Evolutionary conservation across 306 rosid genomes (phyloP).

Genomic region (Glycyrrhiza uralensis): DNA sequence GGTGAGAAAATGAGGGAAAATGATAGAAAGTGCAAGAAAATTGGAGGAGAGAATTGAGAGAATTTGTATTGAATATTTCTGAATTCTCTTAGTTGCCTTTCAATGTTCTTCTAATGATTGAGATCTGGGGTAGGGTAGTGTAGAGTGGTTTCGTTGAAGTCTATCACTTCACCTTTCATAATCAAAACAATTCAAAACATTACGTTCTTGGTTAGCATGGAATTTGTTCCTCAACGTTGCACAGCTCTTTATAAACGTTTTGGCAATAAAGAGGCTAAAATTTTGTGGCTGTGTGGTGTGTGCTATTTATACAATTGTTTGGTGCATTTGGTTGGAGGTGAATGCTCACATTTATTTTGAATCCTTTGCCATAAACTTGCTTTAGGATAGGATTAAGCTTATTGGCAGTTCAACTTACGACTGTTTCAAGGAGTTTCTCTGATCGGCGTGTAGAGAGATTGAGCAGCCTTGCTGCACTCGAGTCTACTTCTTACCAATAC

Average conservation of each 20-base stretch:
- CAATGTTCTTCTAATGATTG: no score
- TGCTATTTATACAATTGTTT: not conserved
- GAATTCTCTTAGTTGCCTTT: no score
- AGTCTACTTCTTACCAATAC: not conserved
- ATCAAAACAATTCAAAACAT: not conserved
- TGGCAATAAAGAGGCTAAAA: not conserved
- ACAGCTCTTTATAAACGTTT: not conserved
- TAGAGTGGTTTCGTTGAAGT: not conserved
- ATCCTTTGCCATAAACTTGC: conserved; percentile 4
- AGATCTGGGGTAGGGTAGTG: not conserved
- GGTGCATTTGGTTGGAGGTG: conserved; percentile 12
- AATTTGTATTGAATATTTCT: not conserved
- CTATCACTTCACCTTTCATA: not conserved
- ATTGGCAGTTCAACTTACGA: not conserved
- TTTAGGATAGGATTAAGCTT: not conserved
- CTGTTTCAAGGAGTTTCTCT: conserved; percentile 4
- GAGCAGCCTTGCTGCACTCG: conserved; percentile 11
- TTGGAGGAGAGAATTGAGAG: not conserved
- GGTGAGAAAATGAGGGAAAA: not conserved
- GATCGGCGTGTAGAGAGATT: not conserved
- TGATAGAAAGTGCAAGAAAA: not conserved
- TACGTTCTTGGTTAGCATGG: not conserved
- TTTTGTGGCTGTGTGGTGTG: not conserved
- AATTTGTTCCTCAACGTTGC: not conserved
- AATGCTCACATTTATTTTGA: conserved; percentile 5